These are phyloP conservation scores for Acacia crassicarpa DNA, from an alignment of 306 rosid species.

Conservation along the genomic window DNA sequence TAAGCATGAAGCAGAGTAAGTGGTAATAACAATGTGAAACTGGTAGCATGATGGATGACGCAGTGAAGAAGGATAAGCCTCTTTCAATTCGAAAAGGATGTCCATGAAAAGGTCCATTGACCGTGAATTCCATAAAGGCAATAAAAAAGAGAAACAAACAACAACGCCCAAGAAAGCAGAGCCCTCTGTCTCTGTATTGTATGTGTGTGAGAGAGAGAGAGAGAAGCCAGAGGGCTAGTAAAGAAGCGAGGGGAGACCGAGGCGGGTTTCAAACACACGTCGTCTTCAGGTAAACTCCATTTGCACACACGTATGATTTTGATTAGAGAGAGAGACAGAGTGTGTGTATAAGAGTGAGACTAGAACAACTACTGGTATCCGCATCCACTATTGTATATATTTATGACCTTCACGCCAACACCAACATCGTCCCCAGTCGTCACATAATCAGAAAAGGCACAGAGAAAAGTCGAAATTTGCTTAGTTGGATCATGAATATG, in stretches of 20 bases:
- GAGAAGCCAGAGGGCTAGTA: neutral
- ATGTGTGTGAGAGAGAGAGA: conserved; percentile 21
- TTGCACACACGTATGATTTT: conserved; percentile 87
- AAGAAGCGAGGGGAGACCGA: neutral
- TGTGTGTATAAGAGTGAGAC: neutral
- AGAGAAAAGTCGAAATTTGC: conserved; percentile 22
- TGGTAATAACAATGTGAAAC: conserved; percentile 5
- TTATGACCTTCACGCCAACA: conserved; percentile 27
- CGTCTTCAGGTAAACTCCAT: conserved; percentile 90
- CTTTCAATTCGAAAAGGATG: conserved; percentile 26
- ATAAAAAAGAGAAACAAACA: neutral
- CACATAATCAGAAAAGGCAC: conserved; percentile 5
- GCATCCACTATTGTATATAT: conserved; percentile 42
- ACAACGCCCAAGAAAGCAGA: conserved; percentile 11
- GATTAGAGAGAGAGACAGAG: conserved; percentile 24
- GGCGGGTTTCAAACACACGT: conserved; percentile 80
- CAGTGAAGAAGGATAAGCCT: conserved; percentile 39
- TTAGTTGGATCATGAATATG: neutral
- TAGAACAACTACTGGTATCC: conserved; percentile 27
- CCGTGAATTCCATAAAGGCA: conserved; percentile 58
- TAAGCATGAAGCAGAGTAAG: neutral
- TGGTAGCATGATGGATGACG: conserved; percentile 27
- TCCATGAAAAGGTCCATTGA: conserved; percentile 40
- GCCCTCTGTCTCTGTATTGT: conserved; percentile 27
- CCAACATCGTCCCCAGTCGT: conserved; percentile 15